phyloP scores from a whole-genome alignment of 2,329 filamentous ascomycete species.

The Passalora sequoiae region DNA sequence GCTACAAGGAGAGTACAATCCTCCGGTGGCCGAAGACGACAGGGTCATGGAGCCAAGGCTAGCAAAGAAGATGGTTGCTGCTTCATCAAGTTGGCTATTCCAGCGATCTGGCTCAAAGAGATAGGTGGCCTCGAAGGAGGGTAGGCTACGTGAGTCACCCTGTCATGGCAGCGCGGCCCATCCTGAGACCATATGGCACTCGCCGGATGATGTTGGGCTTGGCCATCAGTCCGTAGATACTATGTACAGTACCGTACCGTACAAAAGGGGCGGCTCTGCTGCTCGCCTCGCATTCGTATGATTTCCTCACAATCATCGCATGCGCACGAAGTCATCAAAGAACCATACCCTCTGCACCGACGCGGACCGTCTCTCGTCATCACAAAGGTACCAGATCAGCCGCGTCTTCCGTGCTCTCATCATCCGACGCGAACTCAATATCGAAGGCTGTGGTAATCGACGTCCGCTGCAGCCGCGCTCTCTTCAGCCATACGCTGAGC shows the following conservation, averaged over 20 bases:
- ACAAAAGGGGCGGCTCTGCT: conserved; percentile 17
- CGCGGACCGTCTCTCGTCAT: conserved; percentile 2
- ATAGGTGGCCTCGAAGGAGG: conserved; percentile 10
- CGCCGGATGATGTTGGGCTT: conserved; percentile 7
- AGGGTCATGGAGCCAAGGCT: neutral
- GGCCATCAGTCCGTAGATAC: conserved; percentile 9
- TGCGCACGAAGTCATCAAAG: neutral
- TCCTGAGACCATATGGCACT: conserved; percentile 7
- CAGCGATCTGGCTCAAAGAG: conserved; percentile 17
- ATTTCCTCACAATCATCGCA: neutral
- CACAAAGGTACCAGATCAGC: neutral
- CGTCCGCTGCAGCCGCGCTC: conserved; percentile 17
- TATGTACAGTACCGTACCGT: too few species aligned
- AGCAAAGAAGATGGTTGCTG: neutral
- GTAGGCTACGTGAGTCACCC: conserved; percentile 20
- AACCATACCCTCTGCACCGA: neutral
- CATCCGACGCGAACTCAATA: conserved; percentile 13
- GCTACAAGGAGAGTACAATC: conserved; percentile 1
- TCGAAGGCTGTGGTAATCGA: conserved; percentile 4
- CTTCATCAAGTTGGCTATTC: conserved; percentile 5
- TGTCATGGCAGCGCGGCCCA: conserved; percentile 12
- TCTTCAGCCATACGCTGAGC: conserved; percentile 9
- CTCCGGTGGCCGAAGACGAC: neutral
- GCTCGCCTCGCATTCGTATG: conserved; percentile 4
- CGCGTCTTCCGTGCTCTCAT: conserved; percentile 1